Evolutionary conservation across 371 early-diverging fungal species (phyloP).

Genomic region (Apophysomyces trapeziformis): DNA sequence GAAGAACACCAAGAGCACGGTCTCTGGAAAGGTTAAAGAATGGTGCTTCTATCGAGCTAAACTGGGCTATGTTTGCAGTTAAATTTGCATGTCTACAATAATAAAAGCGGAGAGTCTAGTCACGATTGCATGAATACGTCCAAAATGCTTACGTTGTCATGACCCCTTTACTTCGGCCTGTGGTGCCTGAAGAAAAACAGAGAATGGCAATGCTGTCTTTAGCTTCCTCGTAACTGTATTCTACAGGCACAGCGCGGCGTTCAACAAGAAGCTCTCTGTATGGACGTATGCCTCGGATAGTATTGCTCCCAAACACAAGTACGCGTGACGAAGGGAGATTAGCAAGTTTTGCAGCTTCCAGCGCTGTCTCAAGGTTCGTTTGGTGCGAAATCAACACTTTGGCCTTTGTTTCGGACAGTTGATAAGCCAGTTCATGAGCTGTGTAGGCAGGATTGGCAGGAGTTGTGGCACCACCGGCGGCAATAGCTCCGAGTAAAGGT

Average conservation of each 20-base stretch:
- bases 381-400: constrained; percentile 60
- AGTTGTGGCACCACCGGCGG: constrained; percentile 65
- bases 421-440: constrained; percentile 72
- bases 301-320: constrained; percentile 61
- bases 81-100: constrained; percentile 72
- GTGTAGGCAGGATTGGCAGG: constrained; percentile 82
- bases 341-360: constrained; percentile 59
- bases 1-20: constrained; percentile 65
- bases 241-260: constrained; percentile 11
- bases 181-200: constrained; percentile 91
- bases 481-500: constrained; percentile 39
- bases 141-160: constrained; percentile 34
- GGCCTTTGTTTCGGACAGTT: constrained; percentile 74
- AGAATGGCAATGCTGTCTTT: constrained; percentile 71
- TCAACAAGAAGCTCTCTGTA: constrained; percentile 26
- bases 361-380: constrained; percentile 49
- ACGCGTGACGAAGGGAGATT: constrained; percentile 56
- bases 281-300: constrained; percentile 42
- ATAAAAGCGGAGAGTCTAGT: not conserved
- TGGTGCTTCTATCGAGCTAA: constrained; percentile 25
- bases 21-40: constrained; percentile 25
- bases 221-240: not conserved
- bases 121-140: constrained; percentile 10
- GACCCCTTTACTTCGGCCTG: constrained; percentile 67
- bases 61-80: constrained; percentile 71